Evolutionary conservation across 2,329 filamentous ascomycete species (phyloP).

Genomic region (Pezicula radicicola): DNA sequence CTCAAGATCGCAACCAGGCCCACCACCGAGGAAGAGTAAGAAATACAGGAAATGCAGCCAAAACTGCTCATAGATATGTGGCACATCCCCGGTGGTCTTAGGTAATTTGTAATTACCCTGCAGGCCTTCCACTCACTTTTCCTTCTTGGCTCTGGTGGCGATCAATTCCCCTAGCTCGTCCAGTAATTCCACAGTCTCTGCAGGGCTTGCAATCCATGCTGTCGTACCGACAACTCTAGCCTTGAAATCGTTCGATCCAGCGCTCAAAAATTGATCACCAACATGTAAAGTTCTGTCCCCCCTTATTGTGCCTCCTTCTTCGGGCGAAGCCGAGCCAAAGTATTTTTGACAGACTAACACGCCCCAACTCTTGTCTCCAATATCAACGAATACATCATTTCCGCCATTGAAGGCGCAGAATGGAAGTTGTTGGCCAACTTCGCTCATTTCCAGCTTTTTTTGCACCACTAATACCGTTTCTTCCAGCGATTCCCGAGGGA

Average conservation of each 20-base stretch:
- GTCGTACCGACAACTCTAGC: conserved; percentile 88
- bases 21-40: too few relatives aligned
- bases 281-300: conserved; percentile 86
- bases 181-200: conserved; percentile 84
- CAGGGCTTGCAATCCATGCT: conserved; percentile 92
- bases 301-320: conserved; percentile 44
- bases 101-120: neutral
- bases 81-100: neutral
- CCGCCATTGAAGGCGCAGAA: conserved; percentile 99
- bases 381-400: conserved; percentile 97
- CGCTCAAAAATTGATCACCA: conserved; percentile 94
- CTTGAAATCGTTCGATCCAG: conserved; percentile 96
- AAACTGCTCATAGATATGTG: neutral
- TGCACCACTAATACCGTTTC: conserved; percentile 95
- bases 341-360: conserved; percentile 89
- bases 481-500: conserved; percentile 85
- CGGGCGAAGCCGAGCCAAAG: conserved; percentile 58
- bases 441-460: conserved; percentile 81
- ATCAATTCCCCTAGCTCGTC: conserved; percentile 70
- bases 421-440: conserved; percentile 66
- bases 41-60: neutral
- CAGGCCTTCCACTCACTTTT: neutral
- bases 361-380: conserved; percentile 96
- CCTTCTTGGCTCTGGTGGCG: neutral
- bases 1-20: too few relatives aligned